phyloP scores from a whole-genome alignment of 2,329 filamentous ascomycete genomes.

The Fusarium sp. region DNA sequence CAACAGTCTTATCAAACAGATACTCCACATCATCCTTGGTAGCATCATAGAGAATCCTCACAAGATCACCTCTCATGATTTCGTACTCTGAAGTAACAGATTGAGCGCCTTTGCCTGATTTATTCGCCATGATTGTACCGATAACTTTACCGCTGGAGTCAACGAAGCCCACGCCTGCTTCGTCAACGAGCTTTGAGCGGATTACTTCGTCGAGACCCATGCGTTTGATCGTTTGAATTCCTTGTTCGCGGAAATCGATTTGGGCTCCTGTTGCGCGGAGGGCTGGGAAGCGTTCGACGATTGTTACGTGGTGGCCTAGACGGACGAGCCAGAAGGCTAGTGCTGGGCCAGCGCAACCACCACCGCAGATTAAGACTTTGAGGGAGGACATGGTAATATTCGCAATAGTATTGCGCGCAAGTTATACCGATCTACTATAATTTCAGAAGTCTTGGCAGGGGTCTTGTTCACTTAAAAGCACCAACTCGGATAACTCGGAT shows the following conservation, averaged over 20 bases:
- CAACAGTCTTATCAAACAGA: slow-evolving; percentile 20
- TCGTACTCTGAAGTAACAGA: slow-evolving; percentile 63
- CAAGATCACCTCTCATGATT: slow-evolving; percentile 66
- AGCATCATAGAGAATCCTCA: slow-evolving; percentile 54
- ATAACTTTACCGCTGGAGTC: slow-evolving; percentile 12
- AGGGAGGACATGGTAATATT: slow-evolving; percentile 15
- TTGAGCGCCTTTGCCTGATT: slow-evolving; percentile 41
- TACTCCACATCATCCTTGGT: slow-evolving; percentile 17
- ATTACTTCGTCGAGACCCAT: slow-evolving; percentile 17
- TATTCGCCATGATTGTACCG: slow-evolving; percentile 26
- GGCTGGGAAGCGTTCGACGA: slow-evolving; percentile 54
- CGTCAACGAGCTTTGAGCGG: slow-evolving; percentile 17
- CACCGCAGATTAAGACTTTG: slow-evolving; percentile 49
- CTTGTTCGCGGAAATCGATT: slow-evolving; percentile 32
- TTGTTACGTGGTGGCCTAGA: slow-evolving; percentile 50
- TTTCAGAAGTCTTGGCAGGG: background rate
- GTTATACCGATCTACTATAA: too few species aligned
- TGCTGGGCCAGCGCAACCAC: slow-evolving; percentile 50
- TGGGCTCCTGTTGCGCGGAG: slow-evolving; percentile 27
- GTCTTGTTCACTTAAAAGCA: background rate
- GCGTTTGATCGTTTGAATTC: slow-evolving; percentile 17
- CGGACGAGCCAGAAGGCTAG: slow-evolving; percentile 49
- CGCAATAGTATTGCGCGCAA: too few species aligned
- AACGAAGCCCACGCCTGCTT: slow-evolving; percentile 19
- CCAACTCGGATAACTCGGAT: background rate